These are phyloP conservation scores for Quercus berberidifolia DNA, from an alignment of 306 rosid species.

Conservation along the genomic window DNA sequence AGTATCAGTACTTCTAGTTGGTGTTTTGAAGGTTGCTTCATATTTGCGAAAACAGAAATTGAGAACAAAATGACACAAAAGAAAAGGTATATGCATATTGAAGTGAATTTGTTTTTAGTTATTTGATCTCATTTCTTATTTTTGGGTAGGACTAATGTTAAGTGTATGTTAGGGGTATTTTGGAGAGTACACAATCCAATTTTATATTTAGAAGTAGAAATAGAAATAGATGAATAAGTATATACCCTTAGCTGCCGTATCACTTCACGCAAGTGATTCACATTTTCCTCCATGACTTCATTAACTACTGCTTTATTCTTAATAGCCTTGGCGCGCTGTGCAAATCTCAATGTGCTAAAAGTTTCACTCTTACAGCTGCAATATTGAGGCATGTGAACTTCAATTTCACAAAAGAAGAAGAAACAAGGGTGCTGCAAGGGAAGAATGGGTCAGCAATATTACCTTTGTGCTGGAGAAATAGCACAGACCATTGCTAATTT, in stretches of 20 bases:
- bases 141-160: too few species aligned
- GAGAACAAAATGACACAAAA: too few species aligned
- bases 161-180: too few species aligned
- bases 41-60: too few species aligned
- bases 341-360: slow-evolving; percentile 94
- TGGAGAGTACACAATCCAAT: too few species aligned
- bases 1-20: too few species aligned
- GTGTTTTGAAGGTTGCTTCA: too few species aligned
- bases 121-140: too few species aligned
- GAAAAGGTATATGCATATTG: too few species aligned
- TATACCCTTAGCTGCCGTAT: slow-evolving; percentile 90
- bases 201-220: too few species aligned
- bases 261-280: slow-evolving; percentile 85
- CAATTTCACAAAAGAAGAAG: slow-evolving; percentile 2
- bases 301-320: slow-evolving; percentile 97
- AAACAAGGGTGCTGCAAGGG: slow-evolving; percentile 5
- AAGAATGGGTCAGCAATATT: slow-evolving; percentile 18
- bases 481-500: slow-evolving; percentile 99
- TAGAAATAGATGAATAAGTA: not conserved
- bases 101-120: too few species aligned
- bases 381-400: slow-evolving; percentile 26
- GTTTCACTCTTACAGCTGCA: slow-evolving; percentile 96
- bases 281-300: slow-evolving; percentile 88
- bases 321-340: slow-evolving; percentile 94
- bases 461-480: slow-evolving; percentile 94